Evolutionary conservation across 345 rosid species (phyloP), one percentile per base, ranked within the genome.

Genomic region (Kandelia obovata): DNA sequence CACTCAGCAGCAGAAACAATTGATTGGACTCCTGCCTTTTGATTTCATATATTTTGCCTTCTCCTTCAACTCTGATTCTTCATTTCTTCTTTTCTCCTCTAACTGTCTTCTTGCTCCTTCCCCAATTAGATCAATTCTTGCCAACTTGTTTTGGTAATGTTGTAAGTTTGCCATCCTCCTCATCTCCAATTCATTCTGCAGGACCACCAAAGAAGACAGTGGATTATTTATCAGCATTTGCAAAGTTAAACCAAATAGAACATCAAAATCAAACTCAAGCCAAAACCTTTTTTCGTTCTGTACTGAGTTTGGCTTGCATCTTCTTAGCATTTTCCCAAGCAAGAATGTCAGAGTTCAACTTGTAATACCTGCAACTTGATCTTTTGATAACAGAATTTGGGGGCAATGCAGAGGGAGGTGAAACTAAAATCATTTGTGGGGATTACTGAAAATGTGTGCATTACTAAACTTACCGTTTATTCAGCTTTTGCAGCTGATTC

Each of bases 311-410:
- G 63, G 86, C 88, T 70, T 75, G 80, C 73, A 68, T 65, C 78
- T 87, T 90, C 85, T 79, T 90, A 58, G 85, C 83, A 10, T 82
- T 83, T 86, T 89, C 91, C 98, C 97, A 87, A 2, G 69, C 78
- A 74, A 83, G 68, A 71, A 90, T 82, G 20, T 83, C 69, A 35
- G 85, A 76, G 73, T 82, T 87, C 79, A 72, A 66, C 57, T 81
- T 86, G 77, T 90, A 92, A 62, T 76, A 83, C 93, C 93, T 90
- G 83, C 69, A 72, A 82, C 34, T 65, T 62, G 5, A 15, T 23
- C 32, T 53, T 19, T 53, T 61, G 64, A 58, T 34, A 63, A 56
- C 64, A 20, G 31, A 62, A 62, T 46, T 10, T 21, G 31, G 30
- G 15, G 46, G 16, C 9, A 43, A 43, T 3, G 31, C 20, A 23